Conservation (phyloP, 1,284 basidiomycete species). For the Anthracocystis setariae region DNA sequence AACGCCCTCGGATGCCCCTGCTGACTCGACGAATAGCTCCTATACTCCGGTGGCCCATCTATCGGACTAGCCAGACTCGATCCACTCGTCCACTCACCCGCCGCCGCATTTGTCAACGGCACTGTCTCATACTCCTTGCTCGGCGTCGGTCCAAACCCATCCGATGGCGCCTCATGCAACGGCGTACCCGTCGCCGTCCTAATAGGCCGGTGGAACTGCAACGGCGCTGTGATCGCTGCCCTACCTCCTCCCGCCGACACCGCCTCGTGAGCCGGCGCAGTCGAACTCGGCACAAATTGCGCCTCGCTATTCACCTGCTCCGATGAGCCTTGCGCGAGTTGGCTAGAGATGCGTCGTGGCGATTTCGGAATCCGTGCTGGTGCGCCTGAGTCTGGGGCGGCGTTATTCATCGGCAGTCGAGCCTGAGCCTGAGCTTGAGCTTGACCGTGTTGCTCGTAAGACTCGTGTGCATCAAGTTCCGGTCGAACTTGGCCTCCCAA, state of each 20-base stretch:
- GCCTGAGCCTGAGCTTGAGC: too few species aligned
- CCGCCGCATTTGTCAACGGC: slow-evolving; percentile 6
- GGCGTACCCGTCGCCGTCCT: slow-evolving; percentile 13
- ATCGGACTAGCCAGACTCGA: slow-evolving; percentile 14
- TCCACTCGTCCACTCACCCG: slow-evolving; percentile 15
- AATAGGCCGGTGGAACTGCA: slow-evolving; percentile 43
- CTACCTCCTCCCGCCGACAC: slow-evolving; percentile 2
- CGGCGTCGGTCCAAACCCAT: background rate
- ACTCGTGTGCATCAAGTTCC: too few species aligned
- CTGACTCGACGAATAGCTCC: slow-evolving; percentile 6
- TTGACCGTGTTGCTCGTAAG: too few species aligned
- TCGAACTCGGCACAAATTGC: background rate
- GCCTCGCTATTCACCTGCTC: background rate
- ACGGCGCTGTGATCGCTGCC: slow-evolving; percentile 9
- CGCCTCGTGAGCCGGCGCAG: background rate
- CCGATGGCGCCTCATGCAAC: slow-evolving; percentile 16
- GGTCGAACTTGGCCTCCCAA: too few species aligned
- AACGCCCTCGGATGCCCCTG: slow-evolving; percentile 6
- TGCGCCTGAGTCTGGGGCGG: background rate
- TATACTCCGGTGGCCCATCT: slow-evolving; percentile 20
- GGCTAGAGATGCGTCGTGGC: background rate
- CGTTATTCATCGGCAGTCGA: too few species aligned
- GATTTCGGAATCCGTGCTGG: background rate
- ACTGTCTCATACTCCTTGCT: background rate
- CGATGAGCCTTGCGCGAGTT: background rate